phyloP scores from a whole-genome alignment of 2,329 filamentous ascomycete species.

The Penicillium nordicum region DNA sequence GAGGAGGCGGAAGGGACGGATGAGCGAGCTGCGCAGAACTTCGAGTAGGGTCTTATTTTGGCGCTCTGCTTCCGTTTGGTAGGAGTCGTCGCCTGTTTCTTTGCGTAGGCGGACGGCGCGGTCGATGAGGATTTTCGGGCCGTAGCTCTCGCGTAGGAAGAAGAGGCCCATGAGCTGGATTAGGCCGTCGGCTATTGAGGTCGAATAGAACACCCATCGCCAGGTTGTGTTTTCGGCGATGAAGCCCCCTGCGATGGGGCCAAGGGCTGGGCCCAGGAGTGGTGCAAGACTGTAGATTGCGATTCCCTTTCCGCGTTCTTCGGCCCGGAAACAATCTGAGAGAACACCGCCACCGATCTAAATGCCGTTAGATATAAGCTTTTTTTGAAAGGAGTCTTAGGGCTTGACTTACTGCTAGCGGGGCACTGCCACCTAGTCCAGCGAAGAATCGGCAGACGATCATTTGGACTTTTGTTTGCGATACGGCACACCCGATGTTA shows the following conservation, averaged over 20 bases:
- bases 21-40: constrained; percentile 43
- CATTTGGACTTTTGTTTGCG: constrained; percentile 52
- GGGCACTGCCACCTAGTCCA: constrained; percentile 58
- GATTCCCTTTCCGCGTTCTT: constrained; percentile 62
- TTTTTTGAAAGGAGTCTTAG: not conserved
- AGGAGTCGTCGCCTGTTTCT: constrained; percentile 37
- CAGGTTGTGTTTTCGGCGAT: constrained; percentile 62
- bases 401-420: constrained; percentile 45
- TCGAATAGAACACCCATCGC: constrained; percentile 71
- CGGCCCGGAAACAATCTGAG: constrained; percentile 58
- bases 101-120: constrained; percentile 53
- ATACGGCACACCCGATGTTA: constrained; percentile 59
- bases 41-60: constrained; percentile 32
- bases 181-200: constrained; percentile 59
- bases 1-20: constrained; percentile 57
- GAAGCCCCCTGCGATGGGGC: constrained; percentile 64
- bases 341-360: constrained; percentile 50
- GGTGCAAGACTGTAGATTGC: constrained; percentile 62
- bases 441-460: constrained; percentile 58
- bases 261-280: constrained; percentile 62
- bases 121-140: constrained; percentile 57
- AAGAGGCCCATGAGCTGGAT: constrained; percentile 62
- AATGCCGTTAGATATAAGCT: not conserved
- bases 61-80: constrained; percentile 42
- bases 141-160: constrained; percentile 64